Conservation (phyloP, 73 alveolate genomes). For the Strombidium stylifer region DNA sequence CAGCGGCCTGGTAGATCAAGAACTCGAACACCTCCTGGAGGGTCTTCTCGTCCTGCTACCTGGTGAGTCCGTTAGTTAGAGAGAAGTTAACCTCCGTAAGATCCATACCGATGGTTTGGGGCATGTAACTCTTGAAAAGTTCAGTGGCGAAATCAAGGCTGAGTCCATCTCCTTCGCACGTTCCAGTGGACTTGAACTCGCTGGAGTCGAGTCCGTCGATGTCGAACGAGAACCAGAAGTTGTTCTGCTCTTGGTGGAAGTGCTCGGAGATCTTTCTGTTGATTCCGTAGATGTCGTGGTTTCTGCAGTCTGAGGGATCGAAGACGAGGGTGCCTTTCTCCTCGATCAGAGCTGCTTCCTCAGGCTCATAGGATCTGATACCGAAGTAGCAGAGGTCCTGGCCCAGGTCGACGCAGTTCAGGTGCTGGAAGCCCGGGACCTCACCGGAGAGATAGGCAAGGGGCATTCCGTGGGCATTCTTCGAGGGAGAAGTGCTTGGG, state of each 20-base stretch:
- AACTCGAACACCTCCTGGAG: slow-evolving; percentile 2
- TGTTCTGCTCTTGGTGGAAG: slow-evolving; percentile 5
- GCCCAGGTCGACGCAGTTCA: slow-evolving; percentile 9
- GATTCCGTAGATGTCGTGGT: slow-evolving; percentile 14
- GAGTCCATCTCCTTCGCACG: slow-evolving; percentile 24
- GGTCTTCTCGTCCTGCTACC: slow-evolving; percentile 8
- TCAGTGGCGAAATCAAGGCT: slow-evolving; percentile 7
- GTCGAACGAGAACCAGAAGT: slow-evolving; percentile 38
- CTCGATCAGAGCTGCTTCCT: slow-evolving; percentile 1
- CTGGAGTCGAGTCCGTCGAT: slow-evolving; percentile 19
- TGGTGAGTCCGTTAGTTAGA: slow-evolving; percentile 7
- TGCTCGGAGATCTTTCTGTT: slow-evolving; percentile 2
- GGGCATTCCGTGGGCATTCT: slow-evolving; percentile 69
- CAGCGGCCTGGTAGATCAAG: too few species aligned
- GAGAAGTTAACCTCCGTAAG: slow-evolving; percentile 24
- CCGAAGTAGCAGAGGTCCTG: slow-evolving; percentile 25
- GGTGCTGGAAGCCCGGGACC: slow-evolving; percentile 1
- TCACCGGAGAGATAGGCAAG: slow-evolving; percentile 36
- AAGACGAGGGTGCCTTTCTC: slow-evolving; percentile 9
- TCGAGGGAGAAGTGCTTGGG: slow-evolving; percentile 61
- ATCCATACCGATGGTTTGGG: slow-evolving; percentile 33
- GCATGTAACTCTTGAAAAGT: slow-evolving; percentile 16
- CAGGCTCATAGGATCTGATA: slow-evolving; percentile 18
- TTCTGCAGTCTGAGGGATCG: slow-evolving; percentile 8
- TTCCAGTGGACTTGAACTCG: slow-evolving; percentile 35